These are phyloP conservation scores for Alloteropsis semialata DNA, from an alignment of 176 grass and related monocot species.

Conservation along the genomic window DNA sequence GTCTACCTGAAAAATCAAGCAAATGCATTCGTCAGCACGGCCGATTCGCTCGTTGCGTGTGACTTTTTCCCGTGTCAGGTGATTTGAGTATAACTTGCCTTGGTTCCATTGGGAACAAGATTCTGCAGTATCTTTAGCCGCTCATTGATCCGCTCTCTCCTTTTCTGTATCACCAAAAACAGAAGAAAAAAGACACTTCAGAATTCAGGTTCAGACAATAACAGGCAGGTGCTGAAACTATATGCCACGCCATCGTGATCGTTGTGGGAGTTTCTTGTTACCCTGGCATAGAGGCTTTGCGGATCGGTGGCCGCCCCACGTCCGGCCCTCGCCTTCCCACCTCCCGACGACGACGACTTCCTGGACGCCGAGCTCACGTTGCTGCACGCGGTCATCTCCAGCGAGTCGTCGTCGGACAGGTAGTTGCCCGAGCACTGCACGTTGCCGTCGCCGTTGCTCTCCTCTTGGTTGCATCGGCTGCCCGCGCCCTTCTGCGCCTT, in stretches of 20 bases:
- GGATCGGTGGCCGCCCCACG: slow-evolving; percentile 71
- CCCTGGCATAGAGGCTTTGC: slow-evolving; percentile 93
- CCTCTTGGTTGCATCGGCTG: slow-evolving; percentile 38
- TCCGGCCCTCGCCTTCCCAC: slow-evolving; percentile 61
- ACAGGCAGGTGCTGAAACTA: background rate
- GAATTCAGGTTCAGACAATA: slow-evolving; percentile 7
- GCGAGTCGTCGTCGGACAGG: slow-evolving; percentile 71
- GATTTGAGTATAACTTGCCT: slow-evolving; percentile 38
- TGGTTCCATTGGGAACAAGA: slow-evolving; percentile 88
- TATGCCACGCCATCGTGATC: no score
- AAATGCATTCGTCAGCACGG: background rate
- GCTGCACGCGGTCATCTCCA: slow-evolving; percentile 52
- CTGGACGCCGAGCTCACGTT: slow-evolving; percentile 56
- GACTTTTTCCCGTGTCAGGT: no score
- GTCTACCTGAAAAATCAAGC: slow-evolving; percentile 25
- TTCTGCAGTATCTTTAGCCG: slow-evolving; percentile 72
- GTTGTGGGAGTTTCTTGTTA: slow-evolving; percentile 33
- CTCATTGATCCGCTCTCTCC: slow-evolving; percentile 91
- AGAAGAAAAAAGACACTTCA: slow-evolving; percentile 27
- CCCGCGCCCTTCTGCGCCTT: slow-evolving; percentile 48
- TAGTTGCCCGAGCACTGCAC: slow-evolving; percentile 57
- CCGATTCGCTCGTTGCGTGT: background rate
- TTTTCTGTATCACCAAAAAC: slow-evolving; percentile 55
- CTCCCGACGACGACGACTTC: slow-evolving; percentile 52
- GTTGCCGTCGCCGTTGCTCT: slow-evolving; percentile 31